Evolutionary conservation across 371 early-diverging fungal genomes (phyloP).

Genomic region (Mortierella sp.): DNA sequence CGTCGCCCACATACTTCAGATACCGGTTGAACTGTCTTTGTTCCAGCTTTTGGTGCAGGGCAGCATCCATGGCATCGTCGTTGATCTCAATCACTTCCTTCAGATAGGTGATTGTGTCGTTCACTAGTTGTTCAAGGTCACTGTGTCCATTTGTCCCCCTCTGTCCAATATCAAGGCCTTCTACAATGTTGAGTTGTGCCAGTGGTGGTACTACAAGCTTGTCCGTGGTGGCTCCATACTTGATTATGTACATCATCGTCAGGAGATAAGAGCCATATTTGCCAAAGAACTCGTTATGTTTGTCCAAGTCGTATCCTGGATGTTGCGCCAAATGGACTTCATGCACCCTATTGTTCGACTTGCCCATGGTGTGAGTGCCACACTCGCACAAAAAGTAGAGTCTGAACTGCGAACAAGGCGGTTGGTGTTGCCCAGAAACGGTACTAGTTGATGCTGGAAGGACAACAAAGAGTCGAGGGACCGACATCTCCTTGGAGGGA

Average conservation of each 20-base stretch:
- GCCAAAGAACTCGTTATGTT: neutral
- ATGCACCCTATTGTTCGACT: neutral
- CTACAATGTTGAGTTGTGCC: neutral
- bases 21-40: slow-evolving; percentile 2
- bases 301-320: slow-evolving; percentile 1
- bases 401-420: neutral
- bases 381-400: slow-evolving; percentile 5
- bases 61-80: neutral
- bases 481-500: slow-evolving; percentile 16
- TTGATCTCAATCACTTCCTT: neutral
- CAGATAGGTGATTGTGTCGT: neutral
- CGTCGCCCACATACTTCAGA: neutral
- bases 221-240: neutral
- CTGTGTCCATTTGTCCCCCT: no score
- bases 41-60: neutral
- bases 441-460: slow-evolving; percentile 7
- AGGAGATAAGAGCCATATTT: slow-evolving; percentile 6
- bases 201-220: neutral
- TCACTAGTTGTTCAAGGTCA: neutral
- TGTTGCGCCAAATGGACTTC: slow-evolving; percentile 7
- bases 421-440: no score
- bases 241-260: slow-evolving; percentile 2
- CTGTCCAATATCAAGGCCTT: neutral
- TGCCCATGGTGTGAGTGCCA: neutral
- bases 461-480: slow-evolving; percentile 29